A percentile compares a stretch with the other conserved stretches of the same genome.
These are phyloP conservation scores for Trametes hirsuta DNA, from an alignment of 1,284 basidiomycete species.

Conservation along the genomic window DNA sequence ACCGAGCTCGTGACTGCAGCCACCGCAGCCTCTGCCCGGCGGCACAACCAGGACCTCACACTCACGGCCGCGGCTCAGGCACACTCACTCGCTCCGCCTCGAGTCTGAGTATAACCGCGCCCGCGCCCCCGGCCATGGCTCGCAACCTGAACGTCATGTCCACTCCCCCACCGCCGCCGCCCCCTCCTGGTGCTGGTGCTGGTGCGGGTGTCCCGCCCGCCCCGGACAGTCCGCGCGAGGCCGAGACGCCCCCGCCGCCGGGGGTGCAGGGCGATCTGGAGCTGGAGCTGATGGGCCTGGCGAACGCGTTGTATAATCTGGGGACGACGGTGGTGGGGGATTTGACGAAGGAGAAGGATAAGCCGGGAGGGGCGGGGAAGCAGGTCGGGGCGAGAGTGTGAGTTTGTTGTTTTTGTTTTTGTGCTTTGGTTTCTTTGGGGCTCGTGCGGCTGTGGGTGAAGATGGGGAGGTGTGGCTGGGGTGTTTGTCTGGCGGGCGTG, in stretches of 20 bases:
- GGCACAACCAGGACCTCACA: not conserved
- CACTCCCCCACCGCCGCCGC: constrained; percentile 9
- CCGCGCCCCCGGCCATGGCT: constrained; percentile 15
- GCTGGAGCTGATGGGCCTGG: constrained; percentile 72
- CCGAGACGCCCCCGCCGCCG: constrained; percentile 68
- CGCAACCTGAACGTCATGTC: constrained; percentile 23
- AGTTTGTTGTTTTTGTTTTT: constrained; percentile 27
- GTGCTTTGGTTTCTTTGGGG: not conserved
- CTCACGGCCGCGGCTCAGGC: not conserved
- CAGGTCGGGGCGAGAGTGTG: constrained; percentile 72
- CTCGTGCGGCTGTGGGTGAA: not conserved
- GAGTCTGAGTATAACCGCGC: not conserved
- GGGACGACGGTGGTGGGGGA: constrained; percentile 80
- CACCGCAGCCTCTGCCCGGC: too few relatives aligned
- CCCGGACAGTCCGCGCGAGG: constrained; percentile 72
- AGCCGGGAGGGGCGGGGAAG: constrained; percentile 59
- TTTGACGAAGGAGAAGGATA: constrained; percentile 74
- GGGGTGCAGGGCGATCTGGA: constrained; percentile 75
- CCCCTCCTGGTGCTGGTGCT: not conserved
- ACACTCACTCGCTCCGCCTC: not conserved
- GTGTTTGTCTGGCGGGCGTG: not conserved
- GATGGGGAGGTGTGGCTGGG: not conserved
- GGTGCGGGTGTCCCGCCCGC: constrained; percentile 39
- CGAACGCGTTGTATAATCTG: constrained; percentile 74
- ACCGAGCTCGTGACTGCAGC: too few relatives aligned